Percentiles rank a stretch among this genome's conserved stretches.
Conservation (phyloP, 768 basidiomycete species). For the Thelephora ganbajun region DNA sequence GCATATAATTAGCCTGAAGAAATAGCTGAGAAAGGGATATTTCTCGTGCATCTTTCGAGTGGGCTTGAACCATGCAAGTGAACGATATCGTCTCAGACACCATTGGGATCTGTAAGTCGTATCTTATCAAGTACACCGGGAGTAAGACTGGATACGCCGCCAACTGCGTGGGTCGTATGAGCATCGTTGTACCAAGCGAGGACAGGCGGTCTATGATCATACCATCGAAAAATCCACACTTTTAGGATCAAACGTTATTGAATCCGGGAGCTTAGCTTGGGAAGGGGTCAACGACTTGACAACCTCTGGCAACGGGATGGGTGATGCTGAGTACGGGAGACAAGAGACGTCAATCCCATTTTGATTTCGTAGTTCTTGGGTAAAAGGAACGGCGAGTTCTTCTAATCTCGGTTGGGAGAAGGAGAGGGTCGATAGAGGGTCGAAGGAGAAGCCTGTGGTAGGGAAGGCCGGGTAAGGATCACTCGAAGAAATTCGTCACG, state of each 20-base stretch:
- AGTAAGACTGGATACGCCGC: conserved; percentile 50
- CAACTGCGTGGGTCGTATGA: conserved; percentile 20
- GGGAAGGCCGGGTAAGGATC: background rate
- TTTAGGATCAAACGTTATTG: conserved; percentile 28
- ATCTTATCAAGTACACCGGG: conserved; percentile 49
- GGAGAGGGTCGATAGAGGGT: conserved; percentile 31
- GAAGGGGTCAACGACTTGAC: conserved; percentile 20
- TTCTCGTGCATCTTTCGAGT: background rate
- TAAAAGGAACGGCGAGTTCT: conserved; percentile 28
- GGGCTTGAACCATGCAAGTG: background rate
- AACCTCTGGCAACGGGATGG: conserved; percentile 32
- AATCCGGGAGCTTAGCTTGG: conserved; percentile 23
- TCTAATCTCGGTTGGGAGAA: conserved; percentile 18
- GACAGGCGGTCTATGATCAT: conserved; percentile 9
- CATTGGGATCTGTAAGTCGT: conserved; percentile 17
- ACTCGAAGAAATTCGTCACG: no score
- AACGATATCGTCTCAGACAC: background rate
- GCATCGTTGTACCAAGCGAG: conserved; percentile 1
- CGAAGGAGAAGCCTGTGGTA: conserved; percentile 27
- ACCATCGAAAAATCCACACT: conserved; percentile 34
- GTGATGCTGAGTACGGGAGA: conserved; percentile 41
- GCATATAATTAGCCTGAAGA: background rate
- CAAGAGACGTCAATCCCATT: conserved; percentile 36
- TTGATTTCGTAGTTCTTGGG: conserved; percentile 30
- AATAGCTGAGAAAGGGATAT: background rate